Evolutionary conservation across 2,329 filamentous ascomycete species (phyloP), one percentile per base, ranked within the genome.

Genomic region (Exophiala spinifera): DNA sequence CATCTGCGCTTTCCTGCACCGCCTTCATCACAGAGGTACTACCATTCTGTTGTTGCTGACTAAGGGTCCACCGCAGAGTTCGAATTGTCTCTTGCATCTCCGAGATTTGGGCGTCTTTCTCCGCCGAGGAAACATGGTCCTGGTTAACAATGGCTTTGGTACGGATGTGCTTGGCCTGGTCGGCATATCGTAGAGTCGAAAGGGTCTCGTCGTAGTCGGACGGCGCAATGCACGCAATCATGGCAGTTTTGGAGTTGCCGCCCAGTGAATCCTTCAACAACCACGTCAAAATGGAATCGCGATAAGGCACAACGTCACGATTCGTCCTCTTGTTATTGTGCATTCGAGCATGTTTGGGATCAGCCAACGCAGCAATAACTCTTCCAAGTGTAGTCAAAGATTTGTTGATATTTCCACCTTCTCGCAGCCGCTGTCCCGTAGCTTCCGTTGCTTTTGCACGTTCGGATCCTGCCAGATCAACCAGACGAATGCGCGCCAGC

Each of bases 321-420:
- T 82, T 82, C 60, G 77, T 76, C 67, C 88, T 88, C 53, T 80
- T 76, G 5, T 67, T 69, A 36, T 70, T 70, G 37, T 66, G 62
- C 13, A 56, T 33, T 51, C 74, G 70, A 42, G 82, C 78, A 65
- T 86, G 76, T 70, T 89, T 89, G 1, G 83, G 81, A 64, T 88
- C 85, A 3, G 87, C 89, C 23, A 99, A 80, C 1, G 94, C 92
- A 25, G 91, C 92, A 70, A 99, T 99, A 46, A 99, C 94, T 49
- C 94, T 87, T 3, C 94, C 94, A 8, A 99, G 82, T 0, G 94
- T 97, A 0, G 92, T 96, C 34, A 99, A 82, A 8, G 92, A 97
- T 74, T 97, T 96, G 79, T 99, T 99, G 82, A 99, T 99, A 71
- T 97, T 96, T 66, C 89, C 92, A 47, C 94, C 94, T 73, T 99